Evolutionary conservation across 371 early-diverging fungal genomes (phyloP).

Genomic region (Gilbertella persicaria): DNA sequence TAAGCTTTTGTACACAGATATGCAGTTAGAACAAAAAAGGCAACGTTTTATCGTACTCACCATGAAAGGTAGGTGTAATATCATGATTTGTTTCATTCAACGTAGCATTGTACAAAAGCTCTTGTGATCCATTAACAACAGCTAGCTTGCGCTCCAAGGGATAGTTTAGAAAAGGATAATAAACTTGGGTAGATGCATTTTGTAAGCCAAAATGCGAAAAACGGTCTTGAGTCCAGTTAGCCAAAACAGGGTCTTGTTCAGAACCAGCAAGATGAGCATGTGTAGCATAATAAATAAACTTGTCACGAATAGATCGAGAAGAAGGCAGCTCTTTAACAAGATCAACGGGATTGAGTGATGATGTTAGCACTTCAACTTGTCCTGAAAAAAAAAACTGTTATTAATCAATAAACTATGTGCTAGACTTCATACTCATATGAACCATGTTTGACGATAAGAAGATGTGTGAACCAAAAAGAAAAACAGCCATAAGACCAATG

Average conservation of each 20-base stretch:
- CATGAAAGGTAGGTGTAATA: conserved; percentile 67
- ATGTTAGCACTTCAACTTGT: too few species aligned
- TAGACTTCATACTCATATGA: conserved; percentile 4
- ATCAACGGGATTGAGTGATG: conserved; percentile 13
- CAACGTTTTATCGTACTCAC: background rate
- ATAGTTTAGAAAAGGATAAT: conserved; percentile 62
- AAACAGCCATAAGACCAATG: conserved; percentile 4
- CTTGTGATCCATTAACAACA: conserved; percentile 49
- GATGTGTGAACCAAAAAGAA: conserved; percentile 10
- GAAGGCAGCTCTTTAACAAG: conserved; percentile 33
- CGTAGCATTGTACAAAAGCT: conserved; percentile 51
- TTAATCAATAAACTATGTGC: background rate
- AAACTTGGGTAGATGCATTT: conserved; percentile 55
- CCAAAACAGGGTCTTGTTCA: conserved; percentile 41
- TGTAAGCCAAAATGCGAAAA: conserved; percentile 53
- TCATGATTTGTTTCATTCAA: conserved; percentile 53
- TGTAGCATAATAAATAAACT: conserved; percentile 48
- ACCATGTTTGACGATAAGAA: conserved; percentile 10
- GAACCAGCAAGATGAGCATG: conserved; percentile 56
- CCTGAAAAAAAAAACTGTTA: background rate
- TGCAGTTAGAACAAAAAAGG: background rate
- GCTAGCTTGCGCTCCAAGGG: conserved; percentile 56
- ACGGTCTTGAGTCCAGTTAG: conserved; percentile 59
- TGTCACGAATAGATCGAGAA: conserved; percentile 27
- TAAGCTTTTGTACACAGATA: conserved; percentile 29